Conservation (phyloP, 1,139 yeast genomes). For the Saccharomyces hybrid region DNA sequence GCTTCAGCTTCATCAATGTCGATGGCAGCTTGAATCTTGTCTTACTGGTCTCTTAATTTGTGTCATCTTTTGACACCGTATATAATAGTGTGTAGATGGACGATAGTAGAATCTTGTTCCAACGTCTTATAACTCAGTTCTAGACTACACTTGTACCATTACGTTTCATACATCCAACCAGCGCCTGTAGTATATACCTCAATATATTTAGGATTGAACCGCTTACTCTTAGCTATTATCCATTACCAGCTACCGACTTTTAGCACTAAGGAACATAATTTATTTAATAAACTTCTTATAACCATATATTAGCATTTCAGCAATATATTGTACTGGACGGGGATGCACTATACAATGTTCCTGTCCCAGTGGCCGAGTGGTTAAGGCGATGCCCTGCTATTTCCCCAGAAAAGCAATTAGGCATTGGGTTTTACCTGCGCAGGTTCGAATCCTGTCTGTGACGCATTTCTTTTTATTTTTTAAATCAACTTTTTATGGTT, state of each 20-base stretch:
- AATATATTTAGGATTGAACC: background rate
- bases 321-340: background rate
- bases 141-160: background rate
- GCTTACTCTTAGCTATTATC: background rate
- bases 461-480: constrained; percentile 32
- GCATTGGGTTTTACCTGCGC: constrained; percentile 55
- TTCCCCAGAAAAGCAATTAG: constrained; percentile 32
- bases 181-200: background rate
- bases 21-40: too few species aligned
- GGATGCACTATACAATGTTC: background rate
- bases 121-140: background rate
- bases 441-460: constrained; percentile 62
- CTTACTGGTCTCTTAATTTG: too few species aligned
- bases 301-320: background rate
- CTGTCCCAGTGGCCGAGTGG: constrained; percentile 79
- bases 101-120: too few species aligned
- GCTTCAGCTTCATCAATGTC: too few species aligned
- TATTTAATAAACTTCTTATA: background rate
- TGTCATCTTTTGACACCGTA: too few species aligned
- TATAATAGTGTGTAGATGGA: too few species aligned
- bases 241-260: background rate
- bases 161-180: background rate
- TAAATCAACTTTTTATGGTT: constrained; percentile 1
- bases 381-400: constrained; percentile 83
- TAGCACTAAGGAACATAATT: background rate